phyloP scores from a whole-genome alignment of 805 yeast genomes.

The Tetrapisispora taiwanensis region DNA sequence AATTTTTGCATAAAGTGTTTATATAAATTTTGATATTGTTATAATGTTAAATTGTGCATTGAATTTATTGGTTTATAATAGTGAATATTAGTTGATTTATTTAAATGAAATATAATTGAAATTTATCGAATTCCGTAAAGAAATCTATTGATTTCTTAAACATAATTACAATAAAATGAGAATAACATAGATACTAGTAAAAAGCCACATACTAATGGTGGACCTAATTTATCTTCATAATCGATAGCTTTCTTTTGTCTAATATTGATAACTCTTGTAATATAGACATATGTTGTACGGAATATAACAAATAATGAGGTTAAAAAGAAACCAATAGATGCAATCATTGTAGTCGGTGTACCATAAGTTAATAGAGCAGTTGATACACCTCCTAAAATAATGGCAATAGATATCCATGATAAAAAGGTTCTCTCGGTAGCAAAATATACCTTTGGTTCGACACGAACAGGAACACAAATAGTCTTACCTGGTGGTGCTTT shows the following conservation, averaged over 20 bases:
- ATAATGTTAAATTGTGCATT: neutral
- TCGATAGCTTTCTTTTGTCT: slow-evolving; percentile 73
- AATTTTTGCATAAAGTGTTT: too few species aligned
- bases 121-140: neutral
- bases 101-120: neutral
- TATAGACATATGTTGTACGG: slow-evolving; percentile 64
- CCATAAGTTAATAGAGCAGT: slow-evolving; percentile 82
- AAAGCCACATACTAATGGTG: slow-evolving; percentile 67
- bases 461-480: slow-evolving; percentile 87
- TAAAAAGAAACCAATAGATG: slow-evolving; percentile 77
- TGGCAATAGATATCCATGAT: slow-evolving; percentile 86
- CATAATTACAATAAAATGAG: slow-evolving; percentile 40
- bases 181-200: slow-evolving; percentile 59
- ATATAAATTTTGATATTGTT: neutral
- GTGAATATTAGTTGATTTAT: neutral
- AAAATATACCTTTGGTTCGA: slow-evolving; percentile 97
- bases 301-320: slow-evolving; percentile 64
- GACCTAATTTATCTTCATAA: slow-evolving; percentile 84
- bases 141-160: neutral
- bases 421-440: slow-evolving; percentile 94
- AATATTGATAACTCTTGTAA: slow-evolving; percentile 74
- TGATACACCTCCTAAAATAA: slow-evolving; percentile 82
- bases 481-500: slow-evolving; percentile 80
- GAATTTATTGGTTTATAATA: too few species aligned
- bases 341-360: slow-evolving; percentile 58